phyloP scores from a whole-genome alignment of 2,329 filamentous ascomycete species.

The Ascochyta rabiei region DNA sequence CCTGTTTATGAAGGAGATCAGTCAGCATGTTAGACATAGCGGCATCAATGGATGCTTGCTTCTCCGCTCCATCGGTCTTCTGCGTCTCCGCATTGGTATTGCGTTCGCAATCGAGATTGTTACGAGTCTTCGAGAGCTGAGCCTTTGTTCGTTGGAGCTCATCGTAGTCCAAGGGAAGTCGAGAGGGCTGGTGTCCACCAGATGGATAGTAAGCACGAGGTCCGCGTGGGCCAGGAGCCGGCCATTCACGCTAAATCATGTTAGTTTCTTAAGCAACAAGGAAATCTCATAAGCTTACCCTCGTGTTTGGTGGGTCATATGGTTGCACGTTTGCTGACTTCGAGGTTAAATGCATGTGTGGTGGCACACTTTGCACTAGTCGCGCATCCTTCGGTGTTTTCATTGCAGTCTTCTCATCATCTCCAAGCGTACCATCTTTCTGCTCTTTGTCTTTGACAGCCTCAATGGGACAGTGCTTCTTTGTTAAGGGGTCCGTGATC shows the following conservation, averaged over 20 bases:
- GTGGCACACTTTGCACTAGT: slow-evolving; percentile 11
- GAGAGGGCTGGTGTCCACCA: background rate
- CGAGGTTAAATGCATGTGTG: slow-evolving; percentile 16
- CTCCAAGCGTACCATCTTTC: background rate
- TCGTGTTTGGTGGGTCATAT: background rate
- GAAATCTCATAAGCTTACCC: background rate
- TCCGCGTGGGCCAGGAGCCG: background rate
- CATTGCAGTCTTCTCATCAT: background rate
- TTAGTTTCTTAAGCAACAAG: background rate
- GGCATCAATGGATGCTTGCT: slow-evolving; percentile 10
- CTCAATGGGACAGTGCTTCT: too few species aligned
- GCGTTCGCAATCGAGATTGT: slow-evolving; percentile 25
- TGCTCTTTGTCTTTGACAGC: too few species aligned
- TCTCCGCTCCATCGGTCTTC: slow-evolving; percentile 12
- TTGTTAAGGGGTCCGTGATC: too few species aligned
- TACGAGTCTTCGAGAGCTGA: slow-evolving; percentile 19
- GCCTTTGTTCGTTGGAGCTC: slow-evolving; percentile 17
- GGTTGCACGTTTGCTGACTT: background rate
- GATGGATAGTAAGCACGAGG: slow-evolving; percentile 4
- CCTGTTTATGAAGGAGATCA: slow-evolving; percentile 25
- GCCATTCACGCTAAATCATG: background rate
- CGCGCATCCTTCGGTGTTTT: background rate
- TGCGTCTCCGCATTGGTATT: slow-evolving; percentile 15
- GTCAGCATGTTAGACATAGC: slow-evolving; percentile 18
- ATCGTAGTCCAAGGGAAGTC: slow-evolving; percentile 8